Evolutionary conservation across 2,329 filamentous ascomycete species (phyloP).

Genomic region (Ophiocordyceps camponoti-rufipedis): DNA sequence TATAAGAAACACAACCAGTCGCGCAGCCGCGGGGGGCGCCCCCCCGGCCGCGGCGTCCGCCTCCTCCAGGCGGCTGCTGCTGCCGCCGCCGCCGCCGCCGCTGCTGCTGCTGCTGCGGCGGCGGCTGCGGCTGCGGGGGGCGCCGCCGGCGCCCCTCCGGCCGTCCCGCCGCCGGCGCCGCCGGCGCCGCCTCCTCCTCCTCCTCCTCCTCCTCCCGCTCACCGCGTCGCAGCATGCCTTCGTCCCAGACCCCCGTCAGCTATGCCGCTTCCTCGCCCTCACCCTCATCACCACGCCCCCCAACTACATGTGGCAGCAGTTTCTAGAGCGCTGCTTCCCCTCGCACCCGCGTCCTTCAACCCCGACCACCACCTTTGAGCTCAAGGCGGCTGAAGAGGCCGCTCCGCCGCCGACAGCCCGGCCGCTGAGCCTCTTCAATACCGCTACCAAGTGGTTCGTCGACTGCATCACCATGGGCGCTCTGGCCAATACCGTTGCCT

Average conservation of each 20-base stretch:
- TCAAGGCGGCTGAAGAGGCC: constrained; percentile 9
- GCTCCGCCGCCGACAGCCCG: background rate
- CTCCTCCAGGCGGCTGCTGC: background rate
- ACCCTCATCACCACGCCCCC: constrained; percentile 34
- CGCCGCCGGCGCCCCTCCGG: no score
- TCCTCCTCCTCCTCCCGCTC: background rate
- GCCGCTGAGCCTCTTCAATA: constrained; percentile 22
- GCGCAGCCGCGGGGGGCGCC: no score
- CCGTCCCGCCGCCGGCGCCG: no score
- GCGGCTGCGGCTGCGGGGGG: constrained; percentile 32
- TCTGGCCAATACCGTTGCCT: constrained; percentile 26
- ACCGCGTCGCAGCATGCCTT: constrained; percentile 14
- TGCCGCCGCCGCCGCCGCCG: background rate
- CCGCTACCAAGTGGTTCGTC: constrained; percentile 29
- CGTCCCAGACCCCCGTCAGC: constrained; percentile 24
- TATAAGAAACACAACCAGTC: no score
- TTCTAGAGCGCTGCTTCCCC: constrained; percentile 33
- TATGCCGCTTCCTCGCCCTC: constrained; percentile 35
- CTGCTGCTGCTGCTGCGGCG: background rate
- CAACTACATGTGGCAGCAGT: constrained; percentile 39
- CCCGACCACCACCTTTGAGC: constrained; percentile 9
- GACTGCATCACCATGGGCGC: constrained; percentile 29
- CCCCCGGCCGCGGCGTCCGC: no score
- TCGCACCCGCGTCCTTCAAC: constrained; percentile 14
- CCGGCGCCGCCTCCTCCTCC: no score